Conservation (phyloP, 208 protist species). For the Trypanosoma mega region DNA sequence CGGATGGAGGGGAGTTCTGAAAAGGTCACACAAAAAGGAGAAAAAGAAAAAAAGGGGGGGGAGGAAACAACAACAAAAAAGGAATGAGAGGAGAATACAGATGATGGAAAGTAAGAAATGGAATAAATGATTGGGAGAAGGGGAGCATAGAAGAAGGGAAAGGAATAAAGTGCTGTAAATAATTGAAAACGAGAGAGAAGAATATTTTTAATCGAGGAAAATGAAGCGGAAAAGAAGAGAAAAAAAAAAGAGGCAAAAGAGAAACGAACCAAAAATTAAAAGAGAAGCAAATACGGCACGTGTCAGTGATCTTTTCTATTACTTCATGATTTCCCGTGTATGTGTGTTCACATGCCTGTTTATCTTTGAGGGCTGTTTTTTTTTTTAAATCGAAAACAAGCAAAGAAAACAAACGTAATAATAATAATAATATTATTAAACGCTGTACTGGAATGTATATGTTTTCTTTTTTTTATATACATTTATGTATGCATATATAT, state of each 20-base stretch:
- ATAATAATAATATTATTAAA: too few relatives aligned
- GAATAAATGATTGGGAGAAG: background rate
- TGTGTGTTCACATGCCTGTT: too few relatives aligned
- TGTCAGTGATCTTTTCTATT: too few relatives aligned
- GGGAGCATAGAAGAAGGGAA: background rate
- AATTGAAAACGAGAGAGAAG: too few relatives aligned
- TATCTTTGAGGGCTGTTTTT: too few relatives aligned
- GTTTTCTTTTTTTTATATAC: too few relatives aligned
- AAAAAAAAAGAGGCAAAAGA: background rate
- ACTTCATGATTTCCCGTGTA: too few relatives aligned
- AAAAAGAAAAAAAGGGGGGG: background rate
- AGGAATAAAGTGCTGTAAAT: background rate
- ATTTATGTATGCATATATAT: slow-evolving; percentile 13
- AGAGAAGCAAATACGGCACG: background rate
- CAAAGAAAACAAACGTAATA: too few relatives aligned
- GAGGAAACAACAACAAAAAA: background rate
- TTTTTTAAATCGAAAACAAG: too few relatives aligned
- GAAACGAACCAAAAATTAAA: background rate
- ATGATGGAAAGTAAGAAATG: background rate
- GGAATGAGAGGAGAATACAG: background rate
- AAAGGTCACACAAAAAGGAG: slow-evolving; percentile 4
- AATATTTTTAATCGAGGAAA: too few relatives aligned
- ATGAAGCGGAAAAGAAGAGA: too few relatives aligned
- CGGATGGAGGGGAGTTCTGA: slow-evolving; percentile 67
- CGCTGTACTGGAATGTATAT: too few relatives aligned